These are phyloP conservation scores for Picochlorum costavermella DNA, from an alignment of 139 green algal genomes.

Conservation along the genomic window DNA sequence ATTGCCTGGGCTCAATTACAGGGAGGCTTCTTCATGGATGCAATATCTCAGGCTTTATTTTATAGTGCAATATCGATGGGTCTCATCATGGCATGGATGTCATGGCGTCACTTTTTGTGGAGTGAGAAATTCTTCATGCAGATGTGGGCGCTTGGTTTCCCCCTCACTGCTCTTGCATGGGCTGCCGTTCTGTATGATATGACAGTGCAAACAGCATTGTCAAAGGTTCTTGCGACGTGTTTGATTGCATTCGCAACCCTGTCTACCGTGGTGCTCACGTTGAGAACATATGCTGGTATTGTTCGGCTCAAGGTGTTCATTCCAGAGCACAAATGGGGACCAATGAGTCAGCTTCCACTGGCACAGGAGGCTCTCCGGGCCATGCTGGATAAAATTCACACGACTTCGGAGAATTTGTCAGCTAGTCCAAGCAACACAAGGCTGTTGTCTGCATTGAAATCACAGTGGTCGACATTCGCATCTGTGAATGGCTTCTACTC, in stretches of 20 bases:
- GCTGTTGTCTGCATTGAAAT: background rate
- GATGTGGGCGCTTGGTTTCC: slow-evolving; percentile 34
- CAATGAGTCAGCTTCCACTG: slow-evolving; percentile 29
- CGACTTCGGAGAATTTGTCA: slow-evolving; percentile 1
- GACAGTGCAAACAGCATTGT: slow-evolving; percentile 22
- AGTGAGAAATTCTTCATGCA: slow-evolving; percentile 31
- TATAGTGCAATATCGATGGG: slow-evolving; percentile 13
- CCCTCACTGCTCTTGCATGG: slow-evolving; percentile 28
- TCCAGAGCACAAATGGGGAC: slow-evolving; percentile 29
- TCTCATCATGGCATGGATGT: slow-evolving; percentile 18
- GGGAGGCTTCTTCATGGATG: slow-evolving; percentile 12
- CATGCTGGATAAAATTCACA: slow-evolving; percentile 3
- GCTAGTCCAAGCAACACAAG: slow-evolving; percentile 12
- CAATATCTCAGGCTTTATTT: slow-evolving; percentile 16
- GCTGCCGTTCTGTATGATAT: slow-evolving; percentile 28
- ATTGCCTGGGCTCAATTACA: slow-evolving; percentile 29
- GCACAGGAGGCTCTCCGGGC: slow-evolving; percentile 10
- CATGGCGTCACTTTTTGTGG: slow-evolving; percentile 28
- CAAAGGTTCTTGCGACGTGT: slow-evolving; percentile 22
- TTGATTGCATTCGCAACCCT: slow-evolving; percentile 23
- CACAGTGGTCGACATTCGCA: slow-evolving; percentile 13
- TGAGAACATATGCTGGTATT: slow-evolving; percentile 28
- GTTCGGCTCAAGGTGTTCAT: slow-evolving; percentile 24
- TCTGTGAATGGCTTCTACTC: slow-evolving; percentile 25
- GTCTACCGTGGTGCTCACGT: slow-evolving; percentile 7